These are phyloP conservation scores for Penstemon newberryi DNA, from an alignment of 257 asterid species.

Conservation along the genomic window DNA sequence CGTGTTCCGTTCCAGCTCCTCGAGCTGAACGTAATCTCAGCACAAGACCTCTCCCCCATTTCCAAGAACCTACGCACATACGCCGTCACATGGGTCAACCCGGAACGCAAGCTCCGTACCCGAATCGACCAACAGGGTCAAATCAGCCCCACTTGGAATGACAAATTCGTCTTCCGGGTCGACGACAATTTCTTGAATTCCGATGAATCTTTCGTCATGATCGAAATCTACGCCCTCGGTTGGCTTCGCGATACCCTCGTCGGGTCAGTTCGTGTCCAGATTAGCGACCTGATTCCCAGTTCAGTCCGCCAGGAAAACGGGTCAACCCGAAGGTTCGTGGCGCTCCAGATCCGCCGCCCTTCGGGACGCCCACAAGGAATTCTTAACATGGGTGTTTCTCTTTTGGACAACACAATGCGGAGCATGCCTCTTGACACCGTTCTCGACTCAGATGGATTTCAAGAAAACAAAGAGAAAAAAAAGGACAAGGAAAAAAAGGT, in stretches of 20 bases:
- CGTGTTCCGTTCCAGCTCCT: slow-evolving; percentile 51
- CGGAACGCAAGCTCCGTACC: slow-evolving; percentile 51
- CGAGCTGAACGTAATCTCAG: slow-evolving; percentile 65
- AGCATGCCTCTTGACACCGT: slow-evolving; percentile 53
- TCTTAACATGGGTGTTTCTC: slow-evolving; percentile 60
- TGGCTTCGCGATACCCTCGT: slow-evolving; percentile 34
- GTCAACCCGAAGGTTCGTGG: slow-evolving; percentile 44
- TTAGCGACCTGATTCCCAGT: slow-evolving; percentile 36
- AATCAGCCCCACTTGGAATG: slow-evolving; percentile 67
- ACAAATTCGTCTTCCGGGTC: slow-evolving; percentile 59
- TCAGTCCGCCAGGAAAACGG: slow-evolving; percentile 27
- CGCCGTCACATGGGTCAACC: slow-evolving; percentile 56
- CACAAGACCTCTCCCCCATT: slow-evolving; percentile 54
- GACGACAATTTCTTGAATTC: slow-evolving; percentile 47
- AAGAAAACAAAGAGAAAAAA: background rate
- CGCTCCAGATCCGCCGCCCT: slow-evolving; percentile 66
- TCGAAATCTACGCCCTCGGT: slow-evolving; percentile 38
- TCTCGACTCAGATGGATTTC: slow-evolving; percentile 15
- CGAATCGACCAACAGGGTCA: slow-evolving; percentile 45
- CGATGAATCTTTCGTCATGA: slow-evolving; percentile 34
- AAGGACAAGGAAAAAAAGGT: slow-evolving; percentile 10
- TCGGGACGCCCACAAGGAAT: slow-evolving; percentile 80
- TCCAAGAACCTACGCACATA: slow-evolving; percentile 45
- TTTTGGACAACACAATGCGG: slow-evolving; percentile 50
- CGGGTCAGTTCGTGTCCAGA: slow-evolving; percentile 36